Conservation (phyloP, 2,329 filamentous ascomycete species). For the Metarhizium sp. region DNA sequence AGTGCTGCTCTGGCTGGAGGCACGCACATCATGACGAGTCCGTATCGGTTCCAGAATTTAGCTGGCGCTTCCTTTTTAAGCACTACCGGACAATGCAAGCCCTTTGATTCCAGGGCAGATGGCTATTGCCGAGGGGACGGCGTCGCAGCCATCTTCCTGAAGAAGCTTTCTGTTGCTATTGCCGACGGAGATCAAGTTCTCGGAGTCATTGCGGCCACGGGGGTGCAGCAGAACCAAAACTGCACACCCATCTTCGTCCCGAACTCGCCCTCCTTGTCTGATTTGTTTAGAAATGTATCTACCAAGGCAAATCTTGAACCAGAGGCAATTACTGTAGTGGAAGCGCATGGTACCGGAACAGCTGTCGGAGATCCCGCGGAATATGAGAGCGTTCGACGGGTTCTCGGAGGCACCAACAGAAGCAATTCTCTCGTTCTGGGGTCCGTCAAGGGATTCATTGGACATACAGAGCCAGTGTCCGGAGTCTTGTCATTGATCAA, state of each 20-base stretch:
- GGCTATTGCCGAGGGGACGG: slow-evolving; percentile 76
- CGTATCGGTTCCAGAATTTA: slow-evolving; percentile 14
- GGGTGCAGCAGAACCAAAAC: slow-evolving; percentile 74
- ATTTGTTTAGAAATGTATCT: slow-evolving; percentile 60
- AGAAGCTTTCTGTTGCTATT: slow-evolving; percentile 66
- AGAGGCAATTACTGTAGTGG: slow-evolving; percentile 68
- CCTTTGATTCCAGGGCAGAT: slow-evolving; percentile 42
- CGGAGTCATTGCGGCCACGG: slow-evolving; percentile 62
- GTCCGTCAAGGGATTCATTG: slow-evolving; percentile 52
- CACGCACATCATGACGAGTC: slow-evolving; percentile 37
- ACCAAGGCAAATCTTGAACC: slow-evolving; percentile 65
- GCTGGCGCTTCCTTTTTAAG: slow-evolving; percentile 31
- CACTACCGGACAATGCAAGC: slow-evolving; percentile 5
- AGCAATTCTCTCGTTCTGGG: background rate
- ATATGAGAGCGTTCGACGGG: slow-evolving; percentile 56
- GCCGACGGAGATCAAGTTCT: slow-evolving; percentile 67
- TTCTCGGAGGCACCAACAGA: slow-evolving; percentile 21
- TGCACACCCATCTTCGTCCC: slow-evolving; percentile 79
- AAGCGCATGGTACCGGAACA: slow-evolving; percentile 84
- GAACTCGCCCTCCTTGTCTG: slow-evolving; percentile 65
- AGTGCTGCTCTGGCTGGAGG: slow-evolving; percentile 57
- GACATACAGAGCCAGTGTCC: slow-evolving; percentile 41
- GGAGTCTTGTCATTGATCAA: slow-evolving; percentile 22
- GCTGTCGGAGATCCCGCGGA: slow-evolving; percentile 76
- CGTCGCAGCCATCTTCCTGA: slow-evolving; percentile 65